A percentile compares a stretch with the other conserved stretches of the same genome.
Conservation (phyloP, 257 asterid species). For the Parsonsia alboflavescens region DNA sequence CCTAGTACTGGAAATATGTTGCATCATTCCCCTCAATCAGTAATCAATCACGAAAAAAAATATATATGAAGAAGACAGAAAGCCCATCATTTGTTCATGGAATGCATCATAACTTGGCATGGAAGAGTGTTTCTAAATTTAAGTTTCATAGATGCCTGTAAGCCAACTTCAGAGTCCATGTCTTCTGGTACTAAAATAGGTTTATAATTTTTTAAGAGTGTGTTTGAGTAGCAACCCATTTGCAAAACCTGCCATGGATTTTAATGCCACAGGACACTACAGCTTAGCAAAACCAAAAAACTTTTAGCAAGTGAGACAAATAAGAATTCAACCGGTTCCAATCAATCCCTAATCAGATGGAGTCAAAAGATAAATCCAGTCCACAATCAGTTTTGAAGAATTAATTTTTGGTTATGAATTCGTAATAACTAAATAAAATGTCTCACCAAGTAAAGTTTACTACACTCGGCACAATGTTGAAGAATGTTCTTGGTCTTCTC, state of each 20-base stretch:
- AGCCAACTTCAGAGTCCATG: not conserved
- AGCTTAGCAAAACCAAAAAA: not conserved
- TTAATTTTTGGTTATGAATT: not conserved
- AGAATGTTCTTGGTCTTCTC: slow-evolving; percentile 94
- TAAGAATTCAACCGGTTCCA: not conserved
- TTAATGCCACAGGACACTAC: not conserved
- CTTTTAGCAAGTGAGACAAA: not conserved
- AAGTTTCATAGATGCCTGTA: not conserved
- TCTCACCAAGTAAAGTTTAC: slow-evolving; percentile 94
- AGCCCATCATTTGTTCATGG: not conserved
- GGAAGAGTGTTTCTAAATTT: not conserved
- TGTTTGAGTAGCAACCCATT: not conserved
- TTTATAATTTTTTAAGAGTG: not conserved
- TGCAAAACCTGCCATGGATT: not conserved
- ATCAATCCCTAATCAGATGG: not conserved
- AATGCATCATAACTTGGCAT: not conserved
- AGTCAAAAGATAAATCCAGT: not conserved
- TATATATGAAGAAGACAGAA: not conserved
- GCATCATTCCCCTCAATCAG: too few relatives aligned
- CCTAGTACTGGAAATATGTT: too few relatives aligned
- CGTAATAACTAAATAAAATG: not conserved
- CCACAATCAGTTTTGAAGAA: not conserved
- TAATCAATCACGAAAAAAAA: too few relatives aligned
- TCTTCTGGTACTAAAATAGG: not conserved
- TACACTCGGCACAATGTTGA: slow-evolving; percentile 91